Base-by-base conservation (phyloP, 495 filamentous ascomycete species). In the Xylaria flabelliformis region DNA sequence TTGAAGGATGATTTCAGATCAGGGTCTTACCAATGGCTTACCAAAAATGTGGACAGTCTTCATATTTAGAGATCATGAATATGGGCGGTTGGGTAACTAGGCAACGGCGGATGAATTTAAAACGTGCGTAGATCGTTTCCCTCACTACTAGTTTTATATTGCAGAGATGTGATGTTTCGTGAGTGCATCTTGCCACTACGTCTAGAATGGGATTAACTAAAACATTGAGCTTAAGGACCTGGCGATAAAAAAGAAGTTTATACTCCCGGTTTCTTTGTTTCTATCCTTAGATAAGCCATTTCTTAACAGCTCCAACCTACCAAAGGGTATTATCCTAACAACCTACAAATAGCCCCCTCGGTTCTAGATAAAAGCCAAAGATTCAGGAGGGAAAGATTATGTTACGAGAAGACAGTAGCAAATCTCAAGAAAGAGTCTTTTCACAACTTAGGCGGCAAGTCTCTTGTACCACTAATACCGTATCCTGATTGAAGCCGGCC, bases 1-100 rank as follows among this genome's bases (percentile, higher is more conserved):
- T 55, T 92, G 1, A 81, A 77, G 48, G 91, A 92, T 81, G 79
- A 91, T 72, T 93, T 93, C 77, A 82, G 91, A 36, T 75, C 75
- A 12, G 78, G 82, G 4, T 80, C 77, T 55, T 86, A 84, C 73
- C 74, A 88, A 8, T 90, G 80, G 69, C 78, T 92, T 17, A 71
- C 66, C 17, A 51, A 71, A 3, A 86, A 91, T 75, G 74, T 84
- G 19, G 81, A 64, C 1, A 76, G 73, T 15, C 81, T 91, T 41
- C 75, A 86, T 71, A 87, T 91, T 48, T 91, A 81, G 80, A 64
- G 36, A 36, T 5, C 26, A 36, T 39, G 4, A 24, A 21, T 1
- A 51, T 67, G 4, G 26, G 26, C 53, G 9, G 32, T 17, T 56
- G 26, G 26, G 10, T 56, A 56, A 32, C 26, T 56, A 26, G 53